Base-by-base conservation (phyloP, 495 filamentous ascomycete species). In the Choiromyces venosus region DNA sequence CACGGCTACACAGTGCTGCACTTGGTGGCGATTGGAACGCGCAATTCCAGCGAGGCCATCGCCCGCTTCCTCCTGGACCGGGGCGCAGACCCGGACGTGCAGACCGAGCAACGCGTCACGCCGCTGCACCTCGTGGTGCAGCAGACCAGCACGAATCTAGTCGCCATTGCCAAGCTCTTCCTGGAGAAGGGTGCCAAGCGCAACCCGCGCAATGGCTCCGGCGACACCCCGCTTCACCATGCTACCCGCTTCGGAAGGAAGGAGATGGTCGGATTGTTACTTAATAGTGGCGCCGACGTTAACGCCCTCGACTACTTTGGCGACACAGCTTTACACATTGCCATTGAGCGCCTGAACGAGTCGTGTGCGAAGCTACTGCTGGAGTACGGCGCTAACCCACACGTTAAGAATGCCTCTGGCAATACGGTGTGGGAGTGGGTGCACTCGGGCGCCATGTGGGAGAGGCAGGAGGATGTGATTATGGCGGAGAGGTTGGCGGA, bases 361-460 rank as follows among this genome's bases (percentile, higher is more conserved):
- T 25, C 52, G 2, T 61, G 52, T 7, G 52, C 25, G 25, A 61
- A 25, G 52, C 25, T 61, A 9, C 16, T 61, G 52, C 25, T 61
- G n/a, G n/a, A 29, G 25, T 61, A 61, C n/a, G 52, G 52, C 5
- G 52, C 52, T 29, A 25, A 61, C n/a, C 52, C 52, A 5, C 29
- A 61, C 52, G 25, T 61, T 25, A 61, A 29, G 52, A 12, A 29
- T 61, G 14, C n/a, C 25, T 61, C n/a, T 4, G 52, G 52, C 25
- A 61, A 61, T 29, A 61, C 52, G 10, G 52, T 61, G n/a, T 61
- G 52, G 52, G 52, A 61, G 25, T 61, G 52, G 52, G 52, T 61
- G 52, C 52, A 61, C 52, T 61, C 52, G 25, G 52, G 52, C 52
- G 52, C 52, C 29, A 61, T 61, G 52, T 61, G 52, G 52, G 52